Evolutionary conservation across 805 yeast species (phyloP).

Genomic region (Sungouiozyma ichnusensis): DNA sequence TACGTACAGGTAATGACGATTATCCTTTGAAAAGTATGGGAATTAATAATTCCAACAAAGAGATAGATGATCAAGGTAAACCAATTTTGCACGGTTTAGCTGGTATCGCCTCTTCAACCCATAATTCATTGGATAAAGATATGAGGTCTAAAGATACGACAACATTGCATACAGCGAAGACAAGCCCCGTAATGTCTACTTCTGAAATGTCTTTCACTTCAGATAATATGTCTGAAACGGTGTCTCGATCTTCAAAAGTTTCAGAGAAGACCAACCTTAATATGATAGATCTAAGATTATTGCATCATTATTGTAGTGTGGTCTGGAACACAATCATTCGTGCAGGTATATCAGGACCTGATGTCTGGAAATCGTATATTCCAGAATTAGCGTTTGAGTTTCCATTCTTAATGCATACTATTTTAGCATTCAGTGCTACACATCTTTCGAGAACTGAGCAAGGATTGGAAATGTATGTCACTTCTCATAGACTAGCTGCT

Average conservation of each 20-base stretch:
- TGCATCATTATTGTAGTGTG: constrained; percentile 77
- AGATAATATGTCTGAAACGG: constrained; percentile 1
- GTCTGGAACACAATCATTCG: constrained; percentile 84
- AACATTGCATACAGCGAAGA: too few relatives aligned
- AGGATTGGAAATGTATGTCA: constrained; percentile 70
- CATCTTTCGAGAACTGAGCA: constrained; percentile 71
- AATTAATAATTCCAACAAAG: neutral
- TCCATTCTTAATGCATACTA: constrained; percentile 87
- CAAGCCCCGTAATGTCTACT: neutral
- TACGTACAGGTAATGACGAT: neutral
- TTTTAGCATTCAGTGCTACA: constrained; percentile 85
- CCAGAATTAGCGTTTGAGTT: constrained; percentile 80
- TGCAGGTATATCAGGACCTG: constrained; percentile 74
- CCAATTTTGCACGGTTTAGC: constrained; percentile 1
- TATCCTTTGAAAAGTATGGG: constrained; percentile 1
- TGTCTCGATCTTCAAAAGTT: constrained; percentile 4
- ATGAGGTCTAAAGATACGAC: neutral
- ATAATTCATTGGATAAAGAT: neutral
- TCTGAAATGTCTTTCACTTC: neutral
- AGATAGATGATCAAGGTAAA: neutral
- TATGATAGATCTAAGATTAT: constrained; percentile 65
- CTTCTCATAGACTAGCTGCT: constrained; percentile 82
- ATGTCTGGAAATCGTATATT: constrained; percentile 80
- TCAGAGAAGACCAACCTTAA: constrained; percentile 36
- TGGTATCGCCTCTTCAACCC: neutral